These are phyloP conservation scores for Panicum virgatum DNA, from an alignment of 202 grass and related monocot genomes.

Conservation along the genomic window DNA sequence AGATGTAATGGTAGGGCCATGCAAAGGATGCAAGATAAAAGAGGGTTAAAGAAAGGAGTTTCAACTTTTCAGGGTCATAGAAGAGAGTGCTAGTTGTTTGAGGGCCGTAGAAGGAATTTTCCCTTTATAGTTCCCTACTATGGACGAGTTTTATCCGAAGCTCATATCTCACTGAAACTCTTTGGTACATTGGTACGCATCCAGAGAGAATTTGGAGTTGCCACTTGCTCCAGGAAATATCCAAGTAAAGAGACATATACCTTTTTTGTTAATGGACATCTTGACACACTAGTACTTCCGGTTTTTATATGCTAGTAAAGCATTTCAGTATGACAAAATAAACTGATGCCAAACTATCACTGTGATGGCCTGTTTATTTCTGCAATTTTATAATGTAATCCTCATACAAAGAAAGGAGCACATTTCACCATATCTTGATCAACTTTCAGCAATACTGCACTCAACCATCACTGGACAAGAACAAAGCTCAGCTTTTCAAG, in stretches of 20 bases:
- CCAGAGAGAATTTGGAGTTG: not conserved
- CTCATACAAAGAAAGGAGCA: not conserved
- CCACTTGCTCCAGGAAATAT: no score
- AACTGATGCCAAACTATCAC: not conserved
- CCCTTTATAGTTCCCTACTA: no score
- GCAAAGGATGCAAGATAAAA: no score
- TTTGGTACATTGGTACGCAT: not conserved
- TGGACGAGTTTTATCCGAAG: no score
- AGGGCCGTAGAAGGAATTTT: no score
- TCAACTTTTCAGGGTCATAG: no score
- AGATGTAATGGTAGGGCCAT: no score
- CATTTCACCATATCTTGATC: constrained; percentile 24
- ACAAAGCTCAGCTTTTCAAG: no score
- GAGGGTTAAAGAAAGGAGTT: no score
- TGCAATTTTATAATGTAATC: not conserved
- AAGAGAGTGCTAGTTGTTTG: no score
- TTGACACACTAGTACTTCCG: not conserved
- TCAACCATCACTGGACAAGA: constrained; percentile 60
- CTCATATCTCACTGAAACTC: not conserved
- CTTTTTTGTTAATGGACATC: not conserved
- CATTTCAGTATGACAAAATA: not conserved
- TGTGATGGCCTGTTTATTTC: not conserved
- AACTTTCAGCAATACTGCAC: constrained; percentile 67
- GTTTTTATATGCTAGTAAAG: not conserved
- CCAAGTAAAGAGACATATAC: no score